Conservation (phyloP, 2,329 filamentous ascomycete species). For the Fusarium temperatum region DNA sequence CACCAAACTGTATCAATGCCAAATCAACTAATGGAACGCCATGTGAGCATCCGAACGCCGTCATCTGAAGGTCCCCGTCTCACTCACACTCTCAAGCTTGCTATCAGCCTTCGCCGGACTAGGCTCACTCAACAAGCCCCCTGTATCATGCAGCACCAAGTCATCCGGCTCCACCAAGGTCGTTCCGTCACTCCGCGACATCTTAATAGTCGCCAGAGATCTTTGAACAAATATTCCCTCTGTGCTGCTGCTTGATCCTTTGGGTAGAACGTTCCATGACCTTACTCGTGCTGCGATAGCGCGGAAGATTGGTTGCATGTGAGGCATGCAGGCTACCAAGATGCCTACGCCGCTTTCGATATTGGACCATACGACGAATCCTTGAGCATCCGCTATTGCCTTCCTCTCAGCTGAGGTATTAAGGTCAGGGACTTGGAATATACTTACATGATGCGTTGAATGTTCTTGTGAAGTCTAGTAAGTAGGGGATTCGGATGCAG, state of each 20-base stretch:
- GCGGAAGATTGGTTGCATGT: background rate
- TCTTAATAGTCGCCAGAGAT: background rate
- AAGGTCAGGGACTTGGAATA: no score
- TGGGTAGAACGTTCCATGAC: background rate
- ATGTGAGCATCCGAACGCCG: background rate
- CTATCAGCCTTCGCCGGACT: background rate
- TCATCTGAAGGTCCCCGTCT: background rate
- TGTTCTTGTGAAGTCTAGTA: background rate
- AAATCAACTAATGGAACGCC: rapidly evolving
- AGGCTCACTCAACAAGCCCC: background rate
- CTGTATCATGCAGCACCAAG: background rate
- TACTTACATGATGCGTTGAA: background rate
- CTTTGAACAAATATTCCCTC: constrained; percentile 1
- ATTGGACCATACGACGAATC: constrained; percentile 1
- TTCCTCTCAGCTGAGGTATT: no score
- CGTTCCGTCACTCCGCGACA: background rate
- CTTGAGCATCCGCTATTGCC: background rate
- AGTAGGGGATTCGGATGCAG: background rate
- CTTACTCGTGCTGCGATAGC: background rate
- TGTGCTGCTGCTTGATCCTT: background rate
- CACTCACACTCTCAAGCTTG: rapidly evolving
- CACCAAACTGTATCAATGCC: rapidly evolving
- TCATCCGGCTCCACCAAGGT: background rate
- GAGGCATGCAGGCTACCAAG: constrained; percentile 4
- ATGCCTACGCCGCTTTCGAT: background rate